Evolutionary conservation across 163 green algal species (phyloP).

Genomic region (Volvox carteri): DNA sequence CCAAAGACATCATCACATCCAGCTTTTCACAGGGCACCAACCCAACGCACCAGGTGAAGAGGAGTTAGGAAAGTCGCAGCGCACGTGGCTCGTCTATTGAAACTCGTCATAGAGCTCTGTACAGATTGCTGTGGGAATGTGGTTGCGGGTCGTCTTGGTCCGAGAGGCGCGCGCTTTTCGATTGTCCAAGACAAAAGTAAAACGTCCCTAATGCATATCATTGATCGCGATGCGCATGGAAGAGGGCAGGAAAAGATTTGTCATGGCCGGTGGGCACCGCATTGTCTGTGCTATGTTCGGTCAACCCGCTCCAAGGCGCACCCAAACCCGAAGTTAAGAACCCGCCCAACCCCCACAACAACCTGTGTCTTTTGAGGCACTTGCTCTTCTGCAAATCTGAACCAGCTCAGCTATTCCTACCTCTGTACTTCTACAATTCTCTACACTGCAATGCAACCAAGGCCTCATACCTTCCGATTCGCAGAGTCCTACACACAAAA

Average conservation of each 20-base stretch:
- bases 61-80: not conserved
- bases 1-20: slow-evolving; percentile 7
- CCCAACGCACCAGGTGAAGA: not conserved
- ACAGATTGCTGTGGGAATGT: not conserved
- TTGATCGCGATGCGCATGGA: not conserved
- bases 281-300: not conserved
- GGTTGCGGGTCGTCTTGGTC: not conserved
- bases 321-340: not conserved
- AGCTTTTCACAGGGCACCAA: not conserved
- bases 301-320: not conserved
- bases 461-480: too few relatives aligned
- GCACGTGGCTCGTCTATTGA: not conserved
- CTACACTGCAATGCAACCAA: too few relatives aligned
- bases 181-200: not conserved
- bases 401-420: too few relatives aligned
- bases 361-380: not conserved
- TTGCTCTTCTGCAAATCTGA: not conserved
- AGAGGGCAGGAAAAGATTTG: not conserved
- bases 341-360: not conserved
- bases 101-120: not conserved
- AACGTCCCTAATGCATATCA: not conserved
- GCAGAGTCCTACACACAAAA: too few relatives aligned
- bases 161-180: not conserved
- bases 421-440: too few relatives aligned
- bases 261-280: not conserved